phyloP scores from a whole-genome alignment of 495 filamentous ascomycete species.

The Terfezia boudieri region DNA sequence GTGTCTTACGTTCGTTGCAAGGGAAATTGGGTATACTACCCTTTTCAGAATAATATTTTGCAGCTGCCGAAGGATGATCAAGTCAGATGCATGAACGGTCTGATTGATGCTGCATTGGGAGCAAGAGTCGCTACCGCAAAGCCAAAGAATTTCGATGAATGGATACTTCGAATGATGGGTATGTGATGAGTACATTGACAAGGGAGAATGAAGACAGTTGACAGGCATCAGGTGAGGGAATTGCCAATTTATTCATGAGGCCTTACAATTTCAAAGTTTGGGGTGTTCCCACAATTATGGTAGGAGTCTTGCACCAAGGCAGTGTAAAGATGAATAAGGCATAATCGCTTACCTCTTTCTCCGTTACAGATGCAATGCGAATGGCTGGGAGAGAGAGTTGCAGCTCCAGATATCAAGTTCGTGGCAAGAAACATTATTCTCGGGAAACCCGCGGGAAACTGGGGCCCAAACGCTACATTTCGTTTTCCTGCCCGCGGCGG shows the following conservation, averaged over 20 bases:
- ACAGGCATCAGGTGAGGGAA: slow-evolving; percentile 27
- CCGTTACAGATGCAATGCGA: slow-evolving; percentile 80
- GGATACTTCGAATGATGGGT: slow-evolving; percentile 88
- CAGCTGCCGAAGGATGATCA: slow-evolving; percentile 96
- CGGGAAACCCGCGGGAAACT: slow-evolving; percentile 88
- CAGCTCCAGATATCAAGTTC: slow-evolving; percentile 87
- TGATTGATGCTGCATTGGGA: slow-evolving; percentile 88
- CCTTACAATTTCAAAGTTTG: slow-evolving; percentile 99
- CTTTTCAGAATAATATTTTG: slow-evolving; percentile 99
- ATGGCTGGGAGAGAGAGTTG: slow-evolving; percentile 98
- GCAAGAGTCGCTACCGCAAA: slow-evolving; percentile 67
- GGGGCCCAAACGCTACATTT: slow-evolving; percentile 97
- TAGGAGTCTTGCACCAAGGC: slow-evolving; percentile 22
- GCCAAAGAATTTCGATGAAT: slow-evolving; percentile 92
- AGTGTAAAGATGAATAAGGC: background rate
- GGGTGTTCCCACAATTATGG: slow-evolving; percentile 96
- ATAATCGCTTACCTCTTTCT: background rate
- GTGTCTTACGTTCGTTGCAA: slow-evolving; percentile 98
- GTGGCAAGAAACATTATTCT: slow-evolving; percentile 89
- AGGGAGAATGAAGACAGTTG: background rate
- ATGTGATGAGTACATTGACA: slow-evolving; percentile 6
- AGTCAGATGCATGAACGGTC: slow-evolving; percentile 80
- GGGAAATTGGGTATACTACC: slow-evolving; percentile 88
- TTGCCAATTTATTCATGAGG: slow-evolving; percentile 95
- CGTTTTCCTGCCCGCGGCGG: slow-evolving; percentile 89